Evolutionary conservation across 2,329 filamentous ascomycete genomes (phyloP).

Genomic region (Diaporthe sp.): DNA sequence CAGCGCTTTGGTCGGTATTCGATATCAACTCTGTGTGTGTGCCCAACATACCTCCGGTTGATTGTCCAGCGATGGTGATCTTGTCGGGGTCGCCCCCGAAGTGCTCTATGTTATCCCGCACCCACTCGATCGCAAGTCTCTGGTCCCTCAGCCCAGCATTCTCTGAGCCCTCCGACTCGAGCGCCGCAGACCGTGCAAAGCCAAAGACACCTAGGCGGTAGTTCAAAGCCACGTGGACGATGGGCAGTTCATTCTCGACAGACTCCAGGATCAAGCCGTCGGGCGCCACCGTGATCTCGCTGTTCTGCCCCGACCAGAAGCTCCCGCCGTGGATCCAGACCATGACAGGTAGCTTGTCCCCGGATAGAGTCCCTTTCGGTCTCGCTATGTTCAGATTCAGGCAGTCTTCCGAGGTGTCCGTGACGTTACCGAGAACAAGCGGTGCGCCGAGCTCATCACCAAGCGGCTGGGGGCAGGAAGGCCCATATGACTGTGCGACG

Average conservation of each 20-base stretch:
- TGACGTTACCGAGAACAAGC: constrained; percentile 24
- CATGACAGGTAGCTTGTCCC: constrained; percentile 48
- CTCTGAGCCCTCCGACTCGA: constrained; percentile 50
- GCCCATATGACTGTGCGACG: constrained; percentile 56
- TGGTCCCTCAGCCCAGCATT: constrained; percentile 64
- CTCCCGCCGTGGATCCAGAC: constrained; percentile 47
- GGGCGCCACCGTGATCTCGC: constrained; percentile 50
- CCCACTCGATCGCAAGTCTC: constrained; percentile 59
- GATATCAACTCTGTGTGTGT: not conserved
- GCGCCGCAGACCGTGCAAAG: constrained; percentile 49
- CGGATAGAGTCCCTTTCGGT: constrained; percentile 14
- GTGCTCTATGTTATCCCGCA: constrained; percentile 59
- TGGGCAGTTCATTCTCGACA: constrained; percentile 50
- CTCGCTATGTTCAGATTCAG: constrained; percentile 37
- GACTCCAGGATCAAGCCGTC: constrained; percentile 57
- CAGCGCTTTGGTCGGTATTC: not conserved
- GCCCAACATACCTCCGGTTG: constrained; percentile 34
- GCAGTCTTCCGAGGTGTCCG: constrained; percentile 40
- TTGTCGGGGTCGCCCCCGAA: constrained; percentile 58
- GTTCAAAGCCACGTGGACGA: constrained; percentile 42
- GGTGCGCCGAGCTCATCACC: constrained; percentile 48
- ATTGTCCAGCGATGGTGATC: constrained; percentile 43
- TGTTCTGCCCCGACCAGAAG: constrained; percentile 43
- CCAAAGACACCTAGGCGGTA: constrained; percentile 50
- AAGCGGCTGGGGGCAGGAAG: constrained; percentile 60